Evolutionary conservation across 139 green algal genomes (phyloP).

Genomic region (Picochlorum costavermella): DNA sequence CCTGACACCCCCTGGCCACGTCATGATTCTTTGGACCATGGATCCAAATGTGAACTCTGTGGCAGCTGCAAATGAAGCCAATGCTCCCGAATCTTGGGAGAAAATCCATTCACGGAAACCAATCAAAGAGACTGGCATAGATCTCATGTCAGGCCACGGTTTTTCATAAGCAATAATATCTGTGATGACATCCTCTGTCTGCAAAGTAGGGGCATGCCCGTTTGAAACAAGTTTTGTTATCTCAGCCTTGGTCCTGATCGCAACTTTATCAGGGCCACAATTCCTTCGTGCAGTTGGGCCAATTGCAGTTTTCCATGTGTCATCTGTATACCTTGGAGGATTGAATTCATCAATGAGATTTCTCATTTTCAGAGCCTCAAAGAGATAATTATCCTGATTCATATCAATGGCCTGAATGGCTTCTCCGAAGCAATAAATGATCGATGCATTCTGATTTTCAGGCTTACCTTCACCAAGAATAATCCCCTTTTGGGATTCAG

Average conservation of each 20-base stretch:
- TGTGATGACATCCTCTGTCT: background rate
- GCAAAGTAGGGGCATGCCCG: background rate
- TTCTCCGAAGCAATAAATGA: slow-evolving; percentile 72
- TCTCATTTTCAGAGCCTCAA: slow-evolving; percentile 74
- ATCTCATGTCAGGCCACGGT: slow-evolving; percentile 21
- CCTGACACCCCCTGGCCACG: slow-evolving; percentile 51
- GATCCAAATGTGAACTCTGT: slow-evolving; percentile 70
- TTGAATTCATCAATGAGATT: slow-evolving; percentile 59
- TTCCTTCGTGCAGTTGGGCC: background rate
- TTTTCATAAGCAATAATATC: slow-evolving; percentile 4
- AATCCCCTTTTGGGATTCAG: slow-evolving; percentile 25
- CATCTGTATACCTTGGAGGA: slow-evolving; percentile 20
- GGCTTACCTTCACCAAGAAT: slow-evolving; percentile 82
- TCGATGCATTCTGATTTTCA: slow-evolving; percentile 85
- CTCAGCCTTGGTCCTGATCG: background rate
- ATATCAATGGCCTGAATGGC: slow-evolving; percentile 74
- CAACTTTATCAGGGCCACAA: background rate
- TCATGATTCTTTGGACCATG: slow-evolving; percentile 69
- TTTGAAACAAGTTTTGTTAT: background rate
- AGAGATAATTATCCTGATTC: slow-evolving; percentile 84
- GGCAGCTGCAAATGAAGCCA: slow-evolving; percentile 60
- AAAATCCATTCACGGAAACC: slow-evolving; percentile 65
- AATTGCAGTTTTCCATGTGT: background rate
- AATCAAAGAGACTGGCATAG: slow-evolving; percentile 42
- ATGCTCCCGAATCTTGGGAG: slow-evolving; percentile 51